Evolutionary conservation across 2,329 filamentous ascomycete species (phyloP).

Genomic region (Mycogone perniciosa): DNA sequence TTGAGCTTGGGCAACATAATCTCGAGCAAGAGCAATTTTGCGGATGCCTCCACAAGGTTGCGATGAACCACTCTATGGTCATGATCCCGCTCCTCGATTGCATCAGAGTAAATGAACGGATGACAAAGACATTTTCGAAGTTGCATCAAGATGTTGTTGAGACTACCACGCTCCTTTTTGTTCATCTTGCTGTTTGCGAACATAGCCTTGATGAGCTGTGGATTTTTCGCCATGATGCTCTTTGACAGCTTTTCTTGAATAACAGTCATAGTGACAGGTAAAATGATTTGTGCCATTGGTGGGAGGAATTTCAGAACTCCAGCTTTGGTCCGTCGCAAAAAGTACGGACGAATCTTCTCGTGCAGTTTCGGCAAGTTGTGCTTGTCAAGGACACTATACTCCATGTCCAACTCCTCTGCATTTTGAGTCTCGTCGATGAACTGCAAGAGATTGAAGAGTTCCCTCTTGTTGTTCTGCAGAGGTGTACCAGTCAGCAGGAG

Average conservation of each 20-base stretch:
- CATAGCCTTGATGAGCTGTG: conserved; percentile 79
- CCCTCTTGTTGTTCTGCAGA: conserved; percentile 88
- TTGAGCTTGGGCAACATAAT: conserved; percentile 81
- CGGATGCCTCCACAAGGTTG: conserved; percentile 85
- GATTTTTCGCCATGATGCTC: conserved; percentile 86
- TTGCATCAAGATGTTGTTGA: conserved; percentile 95
- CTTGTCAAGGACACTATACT: conserved; percentile 72
- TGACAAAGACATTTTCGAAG: conserved; percentile 91
- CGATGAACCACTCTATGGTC: conserved; percentile 58
- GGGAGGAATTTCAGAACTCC: conserved; percentile 88
- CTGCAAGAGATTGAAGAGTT: conserved; percentile 93
- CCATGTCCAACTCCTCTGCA: conserved; percentile 65
- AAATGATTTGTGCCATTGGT: conserved; percentile 87
- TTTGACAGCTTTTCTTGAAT: conserved; percentile 93
- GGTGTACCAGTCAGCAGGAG: conserved; percentile 87
- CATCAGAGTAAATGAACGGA: conserved; percentile 86
- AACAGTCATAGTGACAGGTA: conserved; percentile 91
- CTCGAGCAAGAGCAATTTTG: conserved; percentile 79
- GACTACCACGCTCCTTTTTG: conserved; percentile 64
- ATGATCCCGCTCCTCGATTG: conserved; percentile 76
- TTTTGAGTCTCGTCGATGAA: conserved; percentile 72
- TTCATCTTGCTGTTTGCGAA: conserved; percentile 65
- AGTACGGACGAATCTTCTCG: conserved; percentile 69
- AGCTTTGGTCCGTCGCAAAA: conserved; percentile 73
- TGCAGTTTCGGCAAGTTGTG: conserved; percentile 79